Evolutionary conservation across 768 basidiomycete genomes (phyloP), one percentile per base, ranked within the genome.

Genomic region (Lactarius quietus): DNA sequence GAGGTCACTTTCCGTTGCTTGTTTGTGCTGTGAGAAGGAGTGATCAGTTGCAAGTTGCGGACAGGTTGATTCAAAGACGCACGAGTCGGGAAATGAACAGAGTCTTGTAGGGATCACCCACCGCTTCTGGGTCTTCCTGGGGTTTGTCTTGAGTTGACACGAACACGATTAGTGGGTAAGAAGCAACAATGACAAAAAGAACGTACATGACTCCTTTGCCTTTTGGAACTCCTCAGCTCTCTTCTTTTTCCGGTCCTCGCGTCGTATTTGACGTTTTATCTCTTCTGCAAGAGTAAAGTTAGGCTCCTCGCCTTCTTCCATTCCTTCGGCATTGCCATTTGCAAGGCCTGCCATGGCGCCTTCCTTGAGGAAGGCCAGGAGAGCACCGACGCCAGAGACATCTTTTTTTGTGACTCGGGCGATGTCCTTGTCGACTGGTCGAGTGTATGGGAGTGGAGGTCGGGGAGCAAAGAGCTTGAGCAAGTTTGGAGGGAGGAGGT

Each of bases 101-200:
- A 0, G 97, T 98, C 76, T 98, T 98, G 80, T 98, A 99, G 4
- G 97, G 97, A 73, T 99, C 97, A 3, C 97, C 97, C 48, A 89
- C 82, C 36, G 94, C 95, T 73, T 96, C 87, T 15, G 88, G 62
- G 72, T 99, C 95, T 61, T 96, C 95, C 23, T 89, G 83, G 10
- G 97, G 97, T 74, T 95, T 93, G 78, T 95, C 96, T 98, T 71
- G 35, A 68, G 20, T 57, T 15, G 12, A 18, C 35, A 65, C 59
- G 60, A 68, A 69, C 60, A 43, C 45, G 7, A 58, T 69, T 57
- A 69, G 60, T 59, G 15, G 54, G 63, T 6, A n/a, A 52, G 51
- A 38, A 54, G 45, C 9, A 51, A 39, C n/a, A 18, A 60, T n/a
- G 29, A 39, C 41, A 31, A 54, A 31, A 59, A 33, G 12, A 18